Conservation (phyloP, 2,329 filamentous ascomycete species). For the Talaromyces sp. region DNA sequence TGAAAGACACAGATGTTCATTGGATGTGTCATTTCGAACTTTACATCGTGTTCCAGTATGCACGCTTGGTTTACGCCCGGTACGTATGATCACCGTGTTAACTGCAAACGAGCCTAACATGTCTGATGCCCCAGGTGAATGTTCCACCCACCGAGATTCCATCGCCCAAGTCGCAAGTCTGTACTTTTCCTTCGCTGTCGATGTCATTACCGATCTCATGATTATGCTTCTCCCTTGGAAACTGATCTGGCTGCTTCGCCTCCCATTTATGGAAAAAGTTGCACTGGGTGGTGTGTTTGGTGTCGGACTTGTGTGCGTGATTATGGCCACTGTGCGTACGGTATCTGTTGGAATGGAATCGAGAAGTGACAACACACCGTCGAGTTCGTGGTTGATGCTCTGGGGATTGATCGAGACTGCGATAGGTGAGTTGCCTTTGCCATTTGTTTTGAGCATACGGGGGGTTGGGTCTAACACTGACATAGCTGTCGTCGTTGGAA, state of each 20-base stretch:
- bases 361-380: conserved; percentile 26
- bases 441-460: neutral
- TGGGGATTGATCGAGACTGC: conserved; percentile 38
- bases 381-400: conserved; percentile 35
- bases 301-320: conserved; percentile 28
- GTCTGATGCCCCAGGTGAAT: conserved; percentile 21
- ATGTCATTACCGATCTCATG: conserved; percentile 36
- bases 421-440: conserved; percentile 27
- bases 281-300: conserved; percentile 31
- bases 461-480: neutral
- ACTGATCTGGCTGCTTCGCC: conserved; percentile 37
- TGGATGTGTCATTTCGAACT: conserved; percentile 36
- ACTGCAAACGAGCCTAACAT: neutral
- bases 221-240: conserved; percentile 39
- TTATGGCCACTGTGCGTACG: conserved; percentile 28
- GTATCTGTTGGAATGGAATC: conserved; percentile 32
- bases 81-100: neutral
- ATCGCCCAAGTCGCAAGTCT: conserved; percentile 33
- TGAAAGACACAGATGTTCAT: conserved; percentile 30
- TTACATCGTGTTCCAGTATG: conserved; percentile 35
- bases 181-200: conserved; percentile 36
- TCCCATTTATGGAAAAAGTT: conserved; percentile 33
- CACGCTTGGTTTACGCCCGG: conserved; percentile 35
- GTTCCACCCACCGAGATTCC: conserved; percentile 28
- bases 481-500: conserved; percentile 25